Conservation (phyloP, 2,329 filamentous ascomycete genomes). For the Escovopsis weberi region DNA sequence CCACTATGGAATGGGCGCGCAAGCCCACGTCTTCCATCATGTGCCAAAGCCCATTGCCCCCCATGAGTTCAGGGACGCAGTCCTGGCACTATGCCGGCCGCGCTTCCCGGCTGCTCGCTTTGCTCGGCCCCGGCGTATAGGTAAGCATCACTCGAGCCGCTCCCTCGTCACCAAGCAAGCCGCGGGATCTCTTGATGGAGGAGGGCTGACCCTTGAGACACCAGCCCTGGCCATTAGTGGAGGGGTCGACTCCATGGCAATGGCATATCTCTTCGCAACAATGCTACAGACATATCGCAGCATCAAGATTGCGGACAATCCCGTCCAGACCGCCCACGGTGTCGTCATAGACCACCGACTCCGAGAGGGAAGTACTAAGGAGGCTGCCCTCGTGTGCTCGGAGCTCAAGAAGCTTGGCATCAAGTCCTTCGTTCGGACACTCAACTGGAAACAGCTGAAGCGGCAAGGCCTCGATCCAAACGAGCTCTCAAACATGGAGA, state of each 20-base stretch:
- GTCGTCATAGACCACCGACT: slow-evolving; percentile 44
- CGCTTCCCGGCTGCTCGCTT: slow-evolving; percentile 30
- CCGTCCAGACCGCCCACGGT: slow-evolving; percentile 25
- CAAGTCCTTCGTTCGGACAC: slow-evolving; percentile 11
- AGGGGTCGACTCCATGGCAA: slow-evolving; percentile 94
- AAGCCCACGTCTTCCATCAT: slow-evolving; percentile 21
- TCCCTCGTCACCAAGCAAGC: background rate
- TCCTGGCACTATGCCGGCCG: slow-evolving; percentile 34
- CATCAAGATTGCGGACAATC: slow-evolving; percentile 31
- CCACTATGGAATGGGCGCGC: slow-evolving; percentile 21
- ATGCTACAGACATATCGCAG: slow-evolving; percentile 20
- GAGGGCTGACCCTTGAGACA: background rate
- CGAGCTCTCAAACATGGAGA: slow-evolving; percentile 54
- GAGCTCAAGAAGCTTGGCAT: slow-evolving; percentile 25
- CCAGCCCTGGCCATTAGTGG: slow-evolving; percentile 73
- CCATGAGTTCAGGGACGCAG: slow-evolving; percentile 29
- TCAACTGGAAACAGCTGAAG: slow-evolving; percentile 33
- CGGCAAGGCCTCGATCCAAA: slow-evolving; percentile 16
- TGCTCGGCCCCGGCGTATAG: slow-evolving; percentile 24
- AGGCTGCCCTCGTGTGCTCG: slow-evolving; percentile 33
- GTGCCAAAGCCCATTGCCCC: slow-evolving; percentile 22
- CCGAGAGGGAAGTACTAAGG: slow-evolving; percentile 34
- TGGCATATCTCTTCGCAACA: slow-evolving; percentile 57
- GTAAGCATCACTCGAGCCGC: slow-evolving; percentile 16
- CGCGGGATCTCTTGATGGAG: no score